Base-by-base conservation (phyloP, 1,284 basidiomycete genomes). In the Sporisorium graminicola region DNA sequence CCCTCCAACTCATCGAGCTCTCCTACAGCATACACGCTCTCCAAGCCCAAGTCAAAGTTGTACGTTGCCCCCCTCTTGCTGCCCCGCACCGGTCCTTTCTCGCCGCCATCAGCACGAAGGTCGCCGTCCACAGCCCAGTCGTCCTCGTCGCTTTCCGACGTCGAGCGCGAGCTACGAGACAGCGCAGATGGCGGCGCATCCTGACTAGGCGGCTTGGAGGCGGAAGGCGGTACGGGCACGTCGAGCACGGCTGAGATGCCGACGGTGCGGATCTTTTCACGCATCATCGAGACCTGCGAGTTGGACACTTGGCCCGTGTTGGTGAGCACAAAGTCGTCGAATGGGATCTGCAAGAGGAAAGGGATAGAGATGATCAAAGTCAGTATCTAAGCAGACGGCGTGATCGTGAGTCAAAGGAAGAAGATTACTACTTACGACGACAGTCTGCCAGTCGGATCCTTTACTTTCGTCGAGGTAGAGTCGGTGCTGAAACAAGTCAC, bases 401-500 rank as follows among this genome's bases (percentile, higher is more conserved):
- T 9, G 10, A 8, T 8, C 22, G 24, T 9, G 56, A 7, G 8
- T 20, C 6, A 22, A 1, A n/a, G 20, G 7, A 1, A 2, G 10
- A 26, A 9, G 1, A n/a, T n/a, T 16, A 26, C 22, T 2, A 61
- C 91, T 82, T 76, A 93, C 93, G 77, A 92, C 91, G 12, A 95
- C 86, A 79, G 94, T 92, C 85, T 95, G 92, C 94, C 94, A 96
- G 12, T 88, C 87, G 54, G 79, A 58, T 18, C 91, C 91, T 59
- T 92, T 91, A 24, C 88, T 87, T 56, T 90, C 88, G 62, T 89
- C 88, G 84, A 95, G 92, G 86, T 90, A 93, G 40, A 96, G 87
- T 40, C 93, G 89, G 81, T 96, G 94, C 82, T 95, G 94, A 91
- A 94, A 96, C 22, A 96, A 87, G 85, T 95, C 94, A 37, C 86